Evolutionary conservation across 163 green algal species (phyloP), one percentile per base, ranked within the genome.

Genomic region (Scenedesmus sp.): DNA sequence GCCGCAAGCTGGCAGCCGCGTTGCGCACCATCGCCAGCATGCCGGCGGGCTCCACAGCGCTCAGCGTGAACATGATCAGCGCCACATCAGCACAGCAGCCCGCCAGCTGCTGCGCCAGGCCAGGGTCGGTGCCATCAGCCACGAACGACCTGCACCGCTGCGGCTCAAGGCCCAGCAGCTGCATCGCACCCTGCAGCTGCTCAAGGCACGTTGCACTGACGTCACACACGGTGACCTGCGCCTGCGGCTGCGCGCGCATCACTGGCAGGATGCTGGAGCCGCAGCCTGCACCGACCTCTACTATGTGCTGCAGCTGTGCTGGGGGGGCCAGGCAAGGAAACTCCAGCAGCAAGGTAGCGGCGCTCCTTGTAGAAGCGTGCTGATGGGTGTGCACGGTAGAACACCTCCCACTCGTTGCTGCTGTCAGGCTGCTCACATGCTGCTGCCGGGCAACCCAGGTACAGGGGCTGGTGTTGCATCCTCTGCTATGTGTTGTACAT

Each of bases 51-150:
- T 83, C 42, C 49, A 99, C 92, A 3, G 97, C 97, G 0, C 95
- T 97, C 49, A 99, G 95, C 4, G 96, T 98, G 92, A 99, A 99
- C 79, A 99, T 95, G 40, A 98, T 95, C 81, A 98, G 92, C 33
- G 94, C 83, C 13, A 87, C 92, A 87, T 98, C 95, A 15, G 95
- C 95, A 2, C 76, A 40, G 42, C 95, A 49, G 15, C 83, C 89
- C 0, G 86, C 65, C 73, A 97, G 94, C 15, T 82, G 70, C 7
- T 53, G 53, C 10, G 43, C 83, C 9, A 91, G 78, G 22, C 22
- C 42, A 9, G 91, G 92, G 85, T 93, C 92, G 3, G 94, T 93
- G 18, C 91, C 93, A 72, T 96, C 95, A 16, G 92, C 92, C 12
- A 93, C 73, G 73, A 96, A 94, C 3, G 92, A 87, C 30, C 35